Conservation (phyloP, 352 stramenopile species). For the Phytophthora chlamydospora region DNA sequence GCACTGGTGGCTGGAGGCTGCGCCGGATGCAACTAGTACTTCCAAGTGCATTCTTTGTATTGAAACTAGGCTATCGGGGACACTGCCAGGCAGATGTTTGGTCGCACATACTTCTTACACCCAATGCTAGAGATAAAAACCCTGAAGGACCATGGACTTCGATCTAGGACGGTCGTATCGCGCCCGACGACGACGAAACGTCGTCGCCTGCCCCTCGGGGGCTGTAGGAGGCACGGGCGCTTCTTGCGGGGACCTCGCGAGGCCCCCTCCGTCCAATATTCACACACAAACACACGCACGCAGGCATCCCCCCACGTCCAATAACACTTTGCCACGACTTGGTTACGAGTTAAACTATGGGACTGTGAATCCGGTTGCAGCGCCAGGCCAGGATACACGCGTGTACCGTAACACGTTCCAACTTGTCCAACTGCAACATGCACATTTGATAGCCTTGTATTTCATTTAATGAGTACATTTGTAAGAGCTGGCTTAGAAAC, state of each 20-base stretch:
- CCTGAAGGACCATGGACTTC: constrained; percentile 75
- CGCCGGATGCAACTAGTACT: constrained; percentile 24
- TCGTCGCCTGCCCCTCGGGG: constrained; percentile 28
- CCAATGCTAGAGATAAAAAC: constrained; percentile 92
- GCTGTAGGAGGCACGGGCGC: constrained; percentile 41
- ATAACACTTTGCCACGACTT: constrained; percentile 11
- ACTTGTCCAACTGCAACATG: too few relatives aligned
- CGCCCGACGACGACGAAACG: constrained; percentile 33
- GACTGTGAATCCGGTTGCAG: constrained; percentile 21
- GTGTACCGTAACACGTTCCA: too few relatives aligned
- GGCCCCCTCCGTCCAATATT: constrained; percentile 34
- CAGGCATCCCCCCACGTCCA: constrained; percentile 5
- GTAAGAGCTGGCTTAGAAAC: too few relatives aligned
- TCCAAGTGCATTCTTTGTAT: not conserved
- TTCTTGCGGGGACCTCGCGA: constrained; percentile 36
- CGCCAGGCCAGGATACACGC: too few relatives aligned
- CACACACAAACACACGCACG: constrained; percentile 22
- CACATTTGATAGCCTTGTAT: too few relatives aligned
- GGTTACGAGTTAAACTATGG: not conserved
- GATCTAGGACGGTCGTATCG: constrained; percentile 80
- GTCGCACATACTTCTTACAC: constrained; percentile 89
- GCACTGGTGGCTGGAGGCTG: constrained; percentile 12
- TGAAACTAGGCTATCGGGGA: not conserved
- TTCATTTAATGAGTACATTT: too few relatives aligned
- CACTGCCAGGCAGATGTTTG: constrained; percentile 47